These are phyloP conservation scores for Penicillium sp. DNA, from an alignment of 2,329 filamentous ascomycete species.

Conservation along the genomic window DNA sequence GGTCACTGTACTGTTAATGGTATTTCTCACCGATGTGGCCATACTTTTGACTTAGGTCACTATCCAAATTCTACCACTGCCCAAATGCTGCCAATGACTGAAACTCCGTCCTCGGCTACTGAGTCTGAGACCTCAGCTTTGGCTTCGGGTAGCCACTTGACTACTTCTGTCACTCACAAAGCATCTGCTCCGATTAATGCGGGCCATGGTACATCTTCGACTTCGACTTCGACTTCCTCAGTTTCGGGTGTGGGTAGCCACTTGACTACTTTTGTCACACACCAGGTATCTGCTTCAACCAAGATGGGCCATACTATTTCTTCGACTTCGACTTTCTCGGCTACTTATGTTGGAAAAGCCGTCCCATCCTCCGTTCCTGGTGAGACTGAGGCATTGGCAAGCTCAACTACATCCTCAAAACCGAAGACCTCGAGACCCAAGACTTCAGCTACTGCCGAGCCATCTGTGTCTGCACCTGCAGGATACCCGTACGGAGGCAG, in stretches of 20 bases:
- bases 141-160: neutral
- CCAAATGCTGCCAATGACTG: neutral
- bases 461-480: neutral
- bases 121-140: neutral
- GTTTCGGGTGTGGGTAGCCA: neutral
- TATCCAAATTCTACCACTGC: neutral
- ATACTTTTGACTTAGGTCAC: too few relatives aligned
- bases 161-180: neutral
- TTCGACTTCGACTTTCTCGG: neutral
- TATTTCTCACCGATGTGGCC: neutral
- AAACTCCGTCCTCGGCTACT: neutral
- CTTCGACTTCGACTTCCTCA: neutral
- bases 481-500: neutral
- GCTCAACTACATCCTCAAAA: neutral
- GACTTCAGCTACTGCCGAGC: neutral
- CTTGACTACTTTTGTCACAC: neutral
- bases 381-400: neutral
- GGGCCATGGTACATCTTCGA: neutral
- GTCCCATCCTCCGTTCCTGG: neutral
- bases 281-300: neutral
- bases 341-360: neutral
- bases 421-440: neutral
- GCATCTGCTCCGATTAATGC: neutral
- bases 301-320: neutral
- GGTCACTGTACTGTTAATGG: neutral